Base-by-base conservation (phyloP, 1,284 basidiomycete species). In the Boletus smithii region DNA sequence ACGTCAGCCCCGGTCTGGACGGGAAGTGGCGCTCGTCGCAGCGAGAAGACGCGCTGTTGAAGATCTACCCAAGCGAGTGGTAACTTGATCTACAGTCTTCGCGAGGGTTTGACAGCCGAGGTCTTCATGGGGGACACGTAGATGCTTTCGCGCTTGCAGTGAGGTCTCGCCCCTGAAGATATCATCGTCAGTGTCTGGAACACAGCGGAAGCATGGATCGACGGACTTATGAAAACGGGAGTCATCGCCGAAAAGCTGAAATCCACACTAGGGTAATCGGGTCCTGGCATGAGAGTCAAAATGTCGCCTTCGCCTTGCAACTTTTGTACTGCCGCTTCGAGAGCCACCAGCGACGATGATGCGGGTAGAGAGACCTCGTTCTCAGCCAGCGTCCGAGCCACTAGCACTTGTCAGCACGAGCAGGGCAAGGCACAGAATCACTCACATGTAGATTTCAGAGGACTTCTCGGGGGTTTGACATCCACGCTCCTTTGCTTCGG, bases 21-120 rank as follows among this genome's bases (percentile, higher is more conserved):
- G 11, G 27, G 24, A 36, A 44, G 13, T 17, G 18, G 37, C 13
- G n/a, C 26, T 20, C 38, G 32, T 34, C 31, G 18, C n/a, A 34
- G n/a, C 23, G 16, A 26, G n/a, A 46, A 22, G 32, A 20, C n/a
- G n/a, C n/a, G 24, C 16, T 17, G 27, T 14, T 16, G 8, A 30
- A 18, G n/a, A 52, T 42, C 24, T 13, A 23, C 38, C 41, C 33
- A 38, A 35, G 13, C 26, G 14, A 31, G 20, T 24, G 16, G 22
- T 18, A 42, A 23, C 11, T 14, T 30, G 22, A 22, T 30, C 47
- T 62, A 64, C 32, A 62, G 39, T 32, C 61, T 49, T 40, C 51
- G 48, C 34, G 55, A 53, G 30, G 50, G 59, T 35, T 58, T 62
- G 27, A 42, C 31, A 20, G 5, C 37, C 33, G 26, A 26, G 5